Base-by-base conservation (phyloP, 345 rosid species). In the Citrus trifoliata region DNA sequence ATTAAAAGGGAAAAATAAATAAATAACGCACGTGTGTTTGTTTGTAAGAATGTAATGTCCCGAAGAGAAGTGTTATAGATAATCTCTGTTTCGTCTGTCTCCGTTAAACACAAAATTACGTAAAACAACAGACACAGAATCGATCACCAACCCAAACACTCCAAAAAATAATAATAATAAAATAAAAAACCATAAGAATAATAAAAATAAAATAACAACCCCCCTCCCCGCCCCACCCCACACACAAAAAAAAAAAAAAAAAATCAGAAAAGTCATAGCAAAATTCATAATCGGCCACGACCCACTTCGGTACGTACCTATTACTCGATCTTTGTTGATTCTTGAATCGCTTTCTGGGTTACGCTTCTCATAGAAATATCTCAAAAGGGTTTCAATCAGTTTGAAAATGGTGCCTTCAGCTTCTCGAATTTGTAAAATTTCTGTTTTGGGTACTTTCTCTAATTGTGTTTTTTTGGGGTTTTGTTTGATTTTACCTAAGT, bases 301-400 rank as follows among this genome's bases (percentile, higher is more conserved):
- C 56, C 64, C 0, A 38, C 25, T 59, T 58, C 13, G 62, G 73
- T 67, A 25, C 56, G 78, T 71, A 62, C 27, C 42, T 71, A 4
- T 55, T 35, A 32, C 28, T 24, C 37, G 1, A 53, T 48, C 65
- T 68, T 42, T 59, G 18, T 81, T 46, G 25, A 37, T 65, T 58
- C 55, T 67, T 70, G 40, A 51, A 67, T 79, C 38, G 78, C 42
- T 4, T 62, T 48, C 35, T 72, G 72, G 80, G 18, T 58, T 79
- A 64, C n/a, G 42, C 25, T 71, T 76, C 25, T n/a, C 22, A 32
- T 71, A 55, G 53, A 71, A 63, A 75, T 46, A 70, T 56, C 53
- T 70, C 8, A 24, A 27, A 33, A 67, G 53, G 65, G 67, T 33
- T 78, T 67, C 65, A 5, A 18, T 51, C n/a, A 72, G 19, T 55